Base-by-base conservation (phyloP, 208 protist genomes). In the Balamuthia mandrillaris region DNA sequence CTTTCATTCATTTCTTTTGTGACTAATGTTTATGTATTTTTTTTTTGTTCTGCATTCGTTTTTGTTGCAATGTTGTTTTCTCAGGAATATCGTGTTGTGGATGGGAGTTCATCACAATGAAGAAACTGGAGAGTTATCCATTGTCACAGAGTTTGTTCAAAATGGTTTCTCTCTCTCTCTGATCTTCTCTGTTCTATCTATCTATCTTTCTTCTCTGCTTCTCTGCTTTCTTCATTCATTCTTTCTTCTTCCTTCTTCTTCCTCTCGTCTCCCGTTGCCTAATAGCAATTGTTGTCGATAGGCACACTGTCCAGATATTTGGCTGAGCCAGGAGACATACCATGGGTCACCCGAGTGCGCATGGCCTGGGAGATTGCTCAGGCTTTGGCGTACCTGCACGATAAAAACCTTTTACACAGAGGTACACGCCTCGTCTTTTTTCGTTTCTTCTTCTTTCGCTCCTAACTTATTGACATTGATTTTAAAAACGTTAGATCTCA, bases 31-130 rank as follows among this genome's bases (percentile, higher is more conserved):
- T n/a, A n/a, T n/a, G n/a, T n/a, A n/a, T n/a, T n/a, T n/a, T n/a
- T n/a, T n/a, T n/a, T n/a, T n/a, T n/a, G n/a, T n/a, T n/a, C n/a
- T n/a, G n/a, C n/a, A n/a, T n/a, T n/a, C n/a, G n/a, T n/a, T n/a
- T n/a, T n/a, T n/a, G n/a, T n/a, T n/a, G n/a, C n/a, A n/a, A n/a
- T n/a, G n/a, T n/a, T n/a, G n/a, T n/a, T n/a, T n/a, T n/a, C n/a
- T n/a, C n/a, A n/a, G n/a, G n/a, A 51, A 77, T 31, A 54, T 77
- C 37, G 66, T 77, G 41, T 33, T 77, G 37, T 77, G 66, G 66
- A 77, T 77, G 66, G 66, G 66, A 21, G 66, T 77, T 2, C 66
- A 77, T 39, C 29, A 77, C 66, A 33, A 77, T 33, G 54, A 39
- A 0, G 66, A 77, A 27, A 77, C 49, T n/a, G 42, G 24, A 24